Base-by-base conservation (phyloP, 1,139 yeast genomes). In the Zygosaccharomyces sapae region DNA sequence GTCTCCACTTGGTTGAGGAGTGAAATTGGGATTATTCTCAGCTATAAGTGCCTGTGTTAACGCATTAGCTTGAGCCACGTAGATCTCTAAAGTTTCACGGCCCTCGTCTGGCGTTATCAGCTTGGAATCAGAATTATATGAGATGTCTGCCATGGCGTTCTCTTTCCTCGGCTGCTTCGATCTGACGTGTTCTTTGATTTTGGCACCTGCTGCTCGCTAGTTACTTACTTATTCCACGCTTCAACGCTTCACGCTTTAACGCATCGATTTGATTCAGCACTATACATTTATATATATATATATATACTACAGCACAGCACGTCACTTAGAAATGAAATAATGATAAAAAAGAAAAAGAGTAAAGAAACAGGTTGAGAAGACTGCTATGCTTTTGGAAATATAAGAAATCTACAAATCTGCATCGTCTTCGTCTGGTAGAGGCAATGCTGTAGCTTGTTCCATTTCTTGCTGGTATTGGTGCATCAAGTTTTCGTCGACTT, bases 351-450 rank as follows among this genome's bases (percentile, higher is more conserved):
- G 42, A 30, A 27, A 35, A 43, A 22, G 31, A n/a, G n/a, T n/a
- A n/a, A n/a, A n/a, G n/a, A n/a, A n/a, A n/a, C n/a, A n/a, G n/a
- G n/a, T n/a, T n/a, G n/a, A n/a, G n/a, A n/a, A n/a, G n/a, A n/a
- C n/a, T n/a, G n/a, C n/a, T n/a, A n/a, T n/a, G n/a, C n/a, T n/a
- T n/a, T n/a, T n/a, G n/a, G n/a, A n/a, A n/a, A n/a, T n/a, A n/a
- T n/a, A n/a, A n/a, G n/a, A 37, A 44, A 63, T 27, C 77, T 87
- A 90, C 77, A 90, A 85, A 73, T 90, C 97, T 68, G 97, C 97
- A 70, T 94, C 98, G 71, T 94, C 99, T 77, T 94, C 98, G 76
- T 94, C 98, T 61, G 99, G 99, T 74, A 94, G 86, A 73, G 99
- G 98, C 81, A 92, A 80, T 62, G 97, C 96, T 62, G 97, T 89